Percentiles rank a stretch among this genome's conserved stretches.
phyloP scores from a whole-genome alignment of 139 green algal species.

The Desmodesmus armatus region DNA sequence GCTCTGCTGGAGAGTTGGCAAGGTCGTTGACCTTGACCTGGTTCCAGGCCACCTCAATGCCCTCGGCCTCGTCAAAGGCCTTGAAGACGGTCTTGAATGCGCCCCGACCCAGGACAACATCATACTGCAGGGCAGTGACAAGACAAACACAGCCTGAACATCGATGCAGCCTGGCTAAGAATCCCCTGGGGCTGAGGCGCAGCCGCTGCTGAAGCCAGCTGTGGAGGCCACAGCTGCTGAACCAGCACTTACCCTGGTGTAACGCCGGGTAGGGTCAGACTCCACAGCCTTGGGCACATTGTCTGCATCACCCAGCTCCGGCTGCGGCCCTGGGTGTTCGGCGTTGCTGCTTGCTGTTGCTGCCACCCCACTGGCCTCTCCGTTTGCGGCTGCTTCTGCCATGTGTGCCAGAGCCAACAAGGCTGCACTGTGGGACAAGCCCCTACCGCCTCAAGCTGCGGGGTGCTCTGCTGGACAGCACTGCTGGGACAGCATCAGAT shows the following conservation, averaged over 20 bases:
- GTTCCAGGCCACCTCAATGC: slow-evolving; percentile 98
- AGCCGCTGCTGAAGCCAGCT: background rate
- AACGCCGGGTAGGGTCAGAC: slow-evolving; percentile 75
- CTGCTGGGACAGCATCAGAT: too few species aligned
- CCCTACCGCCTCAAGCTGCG: too few species aligned
- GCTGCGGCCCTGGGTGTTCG: too few species aligned
- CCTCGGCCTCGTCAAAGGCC: slow-evolving; percentile 95
- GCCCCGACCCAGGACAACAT: slow-evolving; percentile 82
- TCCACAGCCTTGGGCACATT: slow-evolving; percentile 61
- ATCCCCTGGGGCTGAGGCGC: background rate
- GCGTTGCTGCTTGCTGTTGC: too few species aligned
- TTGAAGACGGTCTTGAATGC: slow-evolving; percentile 99
- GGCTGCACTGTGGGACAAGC: too few species aligned
- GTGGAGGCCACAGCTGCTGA: background rate
- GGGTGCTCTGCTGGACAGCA: too few species aligned
- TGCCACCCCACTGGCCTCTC: too few species aligned
- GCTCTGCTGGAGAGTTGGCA: slow-evolving; percentile 66
- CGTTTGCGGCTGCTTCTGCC: too few species aligned
- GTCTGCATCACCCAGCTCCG: too few species aligned
- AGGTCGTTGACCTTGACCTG: slow-evolving; percentile 87
- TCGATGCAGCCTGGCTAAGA: too few species aligned
- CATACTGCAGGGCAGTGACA: slow-evolving; percentile 28
- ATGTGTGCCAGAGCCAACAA: too few species aligned
- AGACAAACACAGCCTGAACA: too few species aligned
- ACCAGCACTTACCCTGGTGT: slow-evolving; percentile 63